Base-by-base conservation (phyloP, 2,329 filamentous ascomycete species). In the Trichoderma aggressivum region DNA sequence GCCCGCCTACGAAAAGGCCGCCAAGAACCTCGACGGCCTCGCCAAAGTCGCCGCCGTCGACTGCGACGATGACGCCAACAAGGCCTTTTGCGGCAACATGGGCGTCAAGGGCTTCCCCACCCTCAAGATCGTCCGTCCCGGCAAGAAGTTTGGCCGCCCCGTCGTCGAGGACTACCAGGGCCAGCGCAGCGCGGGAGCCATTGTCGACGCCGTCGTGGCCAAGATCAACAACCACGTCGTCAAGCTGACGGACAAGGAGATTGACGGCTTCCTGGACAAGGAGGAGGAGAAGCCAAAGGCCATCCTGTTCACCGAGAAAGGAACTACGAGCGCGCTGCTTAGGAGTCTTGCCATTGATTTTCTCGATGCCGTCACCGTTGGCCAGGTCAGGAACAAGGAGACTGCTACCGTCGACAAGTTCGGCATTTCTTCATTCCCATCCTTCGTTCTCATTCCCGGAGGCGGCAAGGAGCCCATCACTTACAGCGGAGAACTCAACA, bases 81-180 rank as follows among this genome's bases (percentile, higher is more conserved):
- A 98, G 85, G 85, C 86, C 3, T 88, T 98, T 75, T 99, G 96
- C 81, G 90, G 91, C 60, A 83, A 86, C 75, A 92, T 98, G 88
- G 95, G 94, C 70, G 89, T 99, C 7, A 87, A 97, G 83, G 96
- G 96, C 71, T 99, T 98, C 83, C 96, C 96, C 1, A 98, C 96
- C 0, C 86, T 99, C 74, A 99, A 99, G 86, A 95, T 97, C 61
- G 89, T 98, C 67, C 90, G 90, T 26, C 96, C 96, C 0, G 89
- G 92, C 74, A 94, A 93, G 84, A 97, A 94, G 82, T 83, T 87
- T 36, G 82, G 90, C 78, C 92, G 90, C 78, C 95, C 96, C 1
- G 86, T 89, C 4, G 89, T 98, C 8, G 94, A 98, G 80, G 94
- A 98, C 79, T 99, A 99, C 82, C 88, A 96, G 72, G 96, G 96